phyloP scores from a whole-genome alignment of 2,329 filamentous ascomycete genomes.

The Diplodia seriata region DNA sequence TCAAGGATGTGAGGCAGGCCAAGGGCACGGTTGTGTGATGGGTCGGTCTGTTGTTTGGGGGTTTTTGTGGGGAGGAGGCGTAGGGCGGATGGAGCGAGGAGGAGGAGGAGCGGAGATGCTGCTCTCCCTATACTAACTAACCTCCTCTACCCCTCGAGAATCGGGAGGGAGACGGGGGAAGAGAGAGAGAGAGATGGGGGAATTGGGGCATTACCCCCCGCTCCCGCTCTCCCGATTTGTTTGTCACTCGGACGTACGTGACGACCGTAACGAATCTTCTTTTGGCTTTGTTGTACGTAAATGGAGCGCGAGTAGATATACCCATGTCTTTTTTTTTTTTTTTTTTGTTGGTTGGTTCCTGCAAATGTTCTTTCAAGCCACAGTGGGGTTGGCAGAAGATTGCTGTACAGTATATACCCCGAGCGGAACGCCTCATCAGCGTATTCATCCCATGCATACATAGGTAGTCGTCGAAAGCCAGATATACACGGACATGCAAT shows the following conservation, averaged over 20 bases:
- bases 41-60: background rate
- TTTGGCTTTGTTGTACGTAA: background rate
- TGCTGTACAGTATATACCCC: background rate
- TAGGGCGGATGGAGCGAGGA: too few species aligned
- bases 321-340: background rate
- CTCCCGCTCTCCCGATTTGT: background rate
- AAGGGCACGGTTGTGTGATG: conserved; percentile 39
- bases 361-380: background rate
- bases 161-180: background rate
- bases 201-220: too few species aligned
- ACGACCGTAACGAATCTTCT: background rate
- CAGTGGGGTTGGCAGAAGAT: background rate
- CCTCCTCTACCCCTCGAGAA: too few species aligned
- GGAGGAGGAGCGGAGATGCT: background rate
- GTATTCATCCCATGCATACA: background rate
- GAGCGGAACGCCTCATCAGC: background rate
- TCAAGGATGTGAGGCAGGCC: conserved; percentile 45
- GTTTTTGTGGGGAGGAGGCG: background rate
- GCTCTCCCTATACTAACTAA: too few species aligned
- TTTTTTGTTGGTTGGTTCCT: background rate
- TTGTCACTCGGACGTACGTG: background rate
- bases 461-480: too few species aligned
- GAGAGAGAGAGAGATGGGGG: background rate
- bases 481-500: too few species aligned
- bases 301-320: background rate